phyloP scores from a whole-genome alignment of 345 rosid genomes.

The Pistacia atlantica region DNA sequence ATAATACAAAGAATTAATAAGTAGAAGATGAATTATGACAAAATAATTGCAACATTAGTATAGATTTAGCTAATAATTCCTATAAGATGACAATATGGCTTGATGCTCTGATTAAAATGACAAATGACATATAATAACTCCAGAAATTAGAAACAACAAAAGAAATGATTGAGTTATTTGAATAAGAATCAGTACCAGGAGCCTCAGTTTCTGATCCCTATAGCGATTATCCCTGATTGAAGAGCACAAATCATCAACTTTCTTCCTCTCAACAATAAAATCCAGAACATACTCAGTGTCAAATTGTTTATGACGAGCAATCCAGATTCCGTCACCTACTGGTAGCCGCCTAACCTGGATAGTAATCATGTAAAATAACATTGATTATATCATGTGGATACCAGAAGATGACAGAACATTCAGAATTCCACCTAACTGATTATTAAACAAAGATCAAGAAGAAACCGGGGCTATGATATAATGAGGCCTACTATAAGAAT shows the following conservation, averaged over 20 bases:
- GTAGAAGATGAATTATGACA: background rate
- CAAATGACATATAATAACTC: too few relatives aligned
- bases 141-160: background rate
- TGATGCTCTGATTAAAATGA: too few relatives aligned
- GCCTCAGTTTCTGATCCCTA: constrained; percentile 86
- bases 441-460: background rate
- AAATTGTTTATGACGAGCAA: constrained; percentile 74
- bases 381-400: constrained; percentile 6
- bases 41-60: constrained; percentile 4
- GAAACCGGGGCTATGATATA: background rate
- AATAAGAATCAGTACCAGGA: constrained; percentile 52
- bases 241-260: constrained; percentile 73
- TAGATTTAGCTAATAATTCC: background rate
- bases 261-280: constrained; percentile 94
- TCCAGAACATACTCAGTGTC: constrained; percentile 79
- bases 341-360: constrained; percentile 81
- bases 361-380: constrained; percentile 16
- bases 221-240: constrained; percentile 90
- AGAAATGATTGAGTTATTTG: background rate
- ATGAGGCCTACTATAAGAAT: background rate
- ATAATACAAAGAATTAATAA: constrained; percentile 9
- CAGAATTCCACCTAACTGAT: constrained; percentile 13
- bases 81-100: too few relatives aligned
- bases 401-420: background rate
- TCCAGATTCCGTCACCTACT: constrained; percentile 92